A percentile compares a stretch with the other conserved stretches of the same genome.
phyloP scores from a whole-genome alignment of 1,139 yeast genomes.

The Magnusiomyces tetraspermus region DNA sequence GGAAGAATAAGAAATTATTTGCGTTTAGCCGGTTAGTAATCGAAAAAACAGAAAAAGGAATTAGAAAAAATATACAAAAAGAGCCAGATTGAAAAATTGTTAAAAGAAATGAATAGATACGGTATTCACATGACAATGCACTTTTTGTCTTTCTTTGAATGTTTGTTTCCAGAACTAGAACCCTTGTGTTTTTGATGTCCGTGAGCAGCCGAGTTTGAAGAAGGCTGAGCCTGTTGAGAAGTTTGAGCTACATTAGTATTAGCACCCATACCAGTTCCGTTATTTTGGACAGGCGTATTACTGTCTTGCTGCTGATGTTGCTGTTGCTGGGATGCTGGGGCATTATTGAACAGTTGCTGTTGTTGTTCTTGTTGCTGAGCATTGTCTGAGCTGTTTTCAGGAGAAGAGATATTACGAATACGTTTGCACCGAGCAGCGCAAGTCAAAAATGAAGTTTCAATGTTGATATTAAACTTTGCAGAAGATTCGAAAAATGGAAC shows the following conservation, averaged over 20 bases:
- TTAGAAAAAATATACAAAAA: too few species aligned
- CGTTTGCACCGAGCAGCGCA: constrained; percentile 66
- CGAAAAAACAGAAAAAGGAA: too few species aligned
- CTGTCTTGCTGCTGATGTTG: neutral
- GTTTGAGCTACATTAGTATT: neutral
- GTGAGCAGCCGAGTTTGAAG: neutral
- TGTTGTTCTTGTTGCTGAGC: neutral
- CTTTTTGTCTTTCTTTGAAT: constrained; percentile 11
- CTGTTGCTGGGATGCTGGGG: neutral
- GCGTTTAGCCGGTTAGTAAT: too few species aligned
- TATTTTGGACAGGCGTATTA: neutral
- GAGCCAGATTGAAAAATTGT: neutral
- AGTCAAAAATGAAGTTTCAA: constrained; percentile 81
- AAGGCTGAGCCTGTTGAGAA: neutral
- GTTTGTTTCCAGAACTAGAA: too few species aligned
- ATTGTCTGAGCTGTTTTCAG: too few species aligned
- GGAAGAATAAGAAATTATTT: too few species aligned
- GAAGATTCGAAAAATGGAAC: constrained; percentile 88
- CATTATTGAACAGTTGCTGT: neutral
- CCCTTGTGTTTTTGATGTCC: neutral
- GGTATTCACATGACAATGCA: constrained; percentile 10
- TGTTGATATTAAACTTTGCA: constrained; percentile 84
- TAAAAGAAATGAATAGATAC: neutral
- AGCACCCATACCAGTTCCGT: neutral
- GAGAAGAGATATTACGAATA: too few species aligned